Conservation (phyloP, 306 rosid species). For the Geum urbanum region DNA sequence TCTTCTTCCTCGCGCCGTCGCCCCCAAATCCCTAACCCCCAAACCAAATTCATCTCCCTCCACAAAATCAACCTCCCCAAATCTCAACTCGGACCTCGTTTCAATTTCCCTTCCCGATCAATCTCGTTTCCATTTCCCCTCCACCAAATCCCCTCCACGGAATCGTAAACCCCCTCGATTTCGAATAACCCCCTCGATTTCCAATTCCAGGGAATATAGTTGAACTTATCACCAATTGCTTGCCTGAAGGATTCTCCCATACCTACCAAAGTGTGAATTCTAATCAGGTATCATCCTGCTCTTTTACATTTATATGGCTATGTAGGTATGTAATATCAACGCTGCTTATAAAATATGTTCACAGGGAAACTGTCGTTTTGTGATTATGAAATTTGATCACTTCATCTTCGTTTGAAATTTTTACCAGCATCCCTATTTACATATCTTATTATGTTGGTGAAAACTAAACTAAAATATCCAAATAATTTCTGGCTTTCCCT, state of each 20-base stretch:
- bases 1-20: no score
- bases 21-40: no score
- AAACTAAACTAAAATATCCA: neutral
- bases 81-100: no score
- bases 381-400: neutral
- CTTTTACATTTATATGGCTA: neutral
- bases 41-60: no score
- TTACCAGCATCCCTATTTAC: neutral
- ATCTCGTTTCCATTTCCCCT: no score
- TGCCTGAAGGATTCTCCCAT: conserved; percentile 32
- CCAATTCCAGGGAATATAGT: conserved; percentile 38
- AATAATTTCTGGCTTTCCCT: neutral
- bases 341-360: neutral
- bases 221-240: conserved; percentile 44
- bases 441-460: neutral
- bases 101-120: no score
- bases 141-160: no score
- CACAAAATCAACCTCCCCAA: no score
- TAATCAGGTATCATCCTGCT: conserved; percentile 25
- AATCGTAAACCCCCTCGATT: no score
- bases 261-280: neutral
- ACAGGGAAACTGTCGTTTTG: neutral
- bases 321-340: neutral
- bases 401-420: neutral
- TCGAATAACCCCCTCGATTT: no score